A percentile compares a stretch with the other conserved stretches of the same genome.
Conservation (phyloP, 371 early-diverging fungal genomes). For the Saksenaea oblongispora region DNA sequence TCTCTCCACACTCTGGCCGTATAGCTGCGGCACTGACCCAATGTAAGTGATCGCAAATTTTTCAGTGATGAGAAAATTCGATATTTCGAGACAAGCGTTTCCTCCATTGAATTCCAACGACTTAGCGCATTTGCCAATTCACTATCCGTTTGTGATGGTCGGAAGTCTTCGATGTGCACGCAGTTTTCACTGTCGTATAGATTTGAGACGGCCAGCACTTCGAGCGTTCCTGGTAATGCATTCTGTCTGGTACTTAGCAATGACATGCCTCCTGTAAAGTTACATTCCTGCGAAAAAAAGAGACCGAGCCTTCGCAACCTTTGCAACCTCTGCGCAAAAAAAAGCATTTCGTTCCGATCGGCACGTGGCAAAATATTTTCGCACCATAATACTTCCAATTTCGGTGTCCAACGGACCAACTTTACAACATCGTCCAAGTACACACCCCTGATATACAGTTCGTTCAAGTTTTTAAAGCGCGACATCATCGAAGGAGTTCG, state of each 20-base stretch:
- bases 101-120: not conserved
- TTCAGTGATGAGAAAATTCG: not conserved
- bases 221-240: not conserved
- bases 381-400: not conserved
- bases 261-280: not conserved
- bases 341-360: not conserved
- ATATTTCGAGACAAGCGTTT: not conserved
- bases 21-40: not conserved
- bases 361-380: not conserved
- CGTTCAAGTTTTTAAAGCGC: not conserved
- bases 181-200: not conserved
- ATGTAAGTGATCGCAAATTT: not conserved
- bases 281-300: not conserved
- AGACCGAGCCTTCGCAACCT: not conserved
- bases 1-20: not conserved
- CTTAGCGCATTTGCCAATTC: not conserved
- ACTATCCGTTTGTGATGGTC: not conserved
- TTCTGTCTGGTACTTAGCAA: not conserved
- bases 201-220: not conserved
- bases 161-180: not conserved
- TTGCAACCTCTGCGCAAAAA: not conserved
- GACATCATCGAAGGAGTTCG: not conserved
- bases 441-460: not conserved
- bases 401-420: not conserved
- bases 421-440: not conserved